Base-by-base conservation (phyloP, 805 yeast genomes). In the Candida nitratophila region DNA sequence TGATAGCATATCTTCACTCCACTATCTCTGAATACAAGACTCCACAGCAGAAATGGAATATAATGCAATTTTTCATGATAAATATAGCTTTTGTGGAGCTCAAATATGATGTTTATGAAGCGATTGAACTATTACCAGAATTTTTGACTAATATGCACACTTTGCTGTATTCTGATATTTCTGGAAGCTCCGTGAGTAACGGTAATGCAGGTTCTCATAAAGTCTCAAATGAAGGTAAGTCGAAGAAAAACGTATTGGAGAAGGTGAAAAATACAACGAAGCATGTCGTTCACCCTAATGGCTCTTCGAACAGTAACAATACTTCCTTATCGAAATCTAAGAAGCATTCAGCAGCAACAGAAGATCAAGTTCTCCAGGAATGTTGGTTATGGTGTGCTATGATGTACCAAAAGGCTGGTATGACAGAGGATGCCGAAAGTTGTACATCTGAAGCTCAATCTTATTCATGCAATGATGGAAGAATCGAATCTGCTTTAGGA, bases 311-410 rank as follows among this genome's bases (percentile, higher is more conserved):
- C n/a, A 10, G 20, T 17, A 33, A 33, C n/a, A n/a, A n/a, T n/a
- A n/a, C n/a, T n/a, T 6, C 10, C 10, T 6, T 6, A 35, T 11
- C 15, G 26, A n/a, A 33, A 6, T 11, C 19, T 9, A 35, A 22
- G 29, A 19, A 22, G 6, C 17, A 22, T 32, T n/a, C n/a, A n/a
- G 8, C 3, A 10, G 29, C 52, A 21, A 17, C 19, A 20, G 22
- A 17, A 34, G 16, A 33, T 17, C 54, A 78, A 10, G 56, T 81
- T 39, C 24, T 34, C 20, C 87, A 81, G 52, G 69, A 70, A 30
- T 55, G 86, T 21, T 89, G 96, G 96, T 59, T 89, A 41, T 77
- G 88, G 76, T 72, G 86, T 0, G 73, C 88, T 0, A 71, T 73
- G 32, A 64, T 87, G 24, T 88, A 86, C 56, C 65, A 75, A 52